These are phyloP conservation scores for Aspergillus indologenus DNA, from an alignment of 495 filamentous ascomycete genomes.

Conservation along the genomic window DNA sequence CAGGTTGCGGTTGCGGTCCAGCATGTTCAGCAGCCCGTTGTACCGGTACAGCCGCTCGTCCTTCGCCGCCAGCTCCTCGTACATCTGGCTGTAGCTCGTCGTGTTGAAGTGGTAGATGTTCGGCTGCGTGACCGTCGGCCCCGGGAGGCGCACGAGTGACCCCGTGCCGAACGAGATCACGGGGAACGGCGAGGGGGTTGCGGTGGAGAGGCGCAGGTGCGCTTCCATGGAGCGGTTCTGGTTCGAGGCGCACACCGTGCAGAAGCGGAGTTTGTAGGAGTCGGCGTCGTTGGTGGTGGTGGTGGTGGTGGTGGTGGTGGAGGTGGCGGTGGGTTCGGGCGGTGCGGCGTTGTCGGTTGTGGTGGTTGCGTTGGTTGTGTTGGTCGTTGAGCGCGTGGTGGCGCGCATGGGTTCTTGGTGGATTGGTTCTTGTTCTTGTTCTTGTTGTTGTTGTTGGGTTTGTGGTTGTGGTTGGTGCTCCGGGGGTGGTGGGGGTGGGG, in stretches of 20 bases:
- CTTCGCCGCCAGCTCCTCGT: slow-evolving; percentile 78
- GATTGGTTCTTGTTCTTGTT: background rate
- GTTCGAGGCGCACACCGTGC: slow-evolving; percentile 97
- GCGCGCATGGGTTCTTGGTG: too few relatives aligned
- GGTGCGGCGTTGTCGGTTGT: slow-evolving; percentile 12
- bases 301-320: slow-evolving; percentile 48
- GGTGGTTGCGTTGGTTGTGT: slow-evolving; percentile 48
- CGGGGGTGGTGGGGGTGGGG: slow-evolving; percentile 40
- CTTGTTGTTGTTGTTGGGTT: slow-evolving; percentile 21
- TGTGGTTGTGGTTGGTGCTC: slow-evolving; percentile 20
- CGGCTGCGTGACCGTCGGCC: slow-evolving; percentile 84
- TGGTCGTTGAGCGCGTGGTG: slow-evolving; percentile 19
- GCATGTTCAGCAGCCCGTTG: slow-evolving; percentile 93
- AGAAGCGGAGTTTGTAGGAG: slow-evolving; percentile 83
- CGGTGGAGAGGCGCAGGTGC: slow-evolving; percentile 77
- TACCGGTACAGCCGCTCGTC: slow-evolving; percentile 84
- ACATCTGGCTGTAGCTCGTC: slow-evolving; percentile 88
- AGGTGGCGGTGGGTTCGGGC: background rate
- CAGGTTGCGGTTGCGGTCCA: slow-evolving; percentile 83
- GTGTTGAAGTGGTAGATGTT: slow-evolving; percentile 98
- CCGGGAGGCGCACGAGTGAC: slow-evolving; percentile 89
- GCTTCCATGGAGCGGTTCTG: slow-evolving; percentile 99
- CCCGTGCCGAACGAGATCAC: slow-evolving; percentile 98
- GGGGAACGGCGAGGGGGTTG: slow-evolving; percentile 66
- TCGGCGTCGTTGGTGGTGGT: slow-evolving; percentile 44